Evolutionary conservation across 2,329 filamentous ascomycete genomes (phyloP).

Genomic region (Aureobasidium leucospermi): DNA sequence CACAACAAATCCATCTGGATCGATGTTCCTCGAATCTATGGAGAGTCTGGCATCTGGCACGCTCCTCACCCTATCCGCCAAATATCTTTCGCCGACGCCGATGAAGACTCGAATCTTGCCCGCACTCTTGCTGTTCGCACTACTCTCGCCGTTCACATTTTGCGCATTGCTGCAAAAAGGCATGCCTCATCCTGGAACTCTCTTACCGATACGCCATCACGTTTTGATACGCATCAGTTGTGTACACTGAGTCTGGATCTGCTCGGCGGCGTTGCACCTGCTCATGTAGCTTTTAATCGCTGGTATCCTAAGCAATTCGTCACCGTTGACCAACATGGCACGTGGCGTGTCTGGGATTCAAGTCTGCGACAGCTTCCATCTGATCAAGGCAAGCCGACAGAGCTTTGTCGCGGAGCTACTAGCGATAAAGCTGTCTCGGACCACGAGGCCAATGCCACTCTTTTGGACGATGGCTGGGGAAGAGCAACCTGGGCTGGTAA

Average conservation of each 20-base stretch:
- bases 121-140: conserved; percentile 7
- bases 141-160: not conserved
- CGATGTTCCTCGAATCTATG: conserved; percentile 37
- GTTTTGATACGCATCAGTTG: conserved; percentile 50
- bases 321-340: conserved; percentile 57
- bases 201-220: conserved; percentile 33
- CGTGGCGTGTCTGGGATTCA: conserved; percentile 60
- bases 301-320: conserved; percentile 54
- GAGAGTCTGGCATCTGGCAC: conserved; percentile 50
- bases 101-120: conserved; percentile 27
- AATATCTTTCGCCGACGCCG: conserved; percentile 42
- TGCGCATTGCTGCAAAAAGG: not conserved
- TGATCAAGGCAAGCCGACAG: not conserved
- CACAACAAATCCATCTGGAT: conserved; percentile 41
- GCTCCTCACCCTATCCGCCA: conserved; percentile 48
- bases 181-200: conserved; percentile 2
- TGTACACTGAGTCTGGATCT: conserved; percentile 44
- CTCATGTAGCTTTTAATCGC: conserved; percentile 60
- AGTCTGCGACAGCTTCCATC: not conserved
- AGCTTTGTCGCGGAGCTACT: conserved; percentile 7
- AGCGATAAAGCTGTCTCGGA: conserved; percentile 18
- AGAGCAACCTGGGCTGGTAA: conserved; percentile 42
- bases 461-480: conserved; percentile 42
- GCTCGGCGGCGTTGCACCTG: conserved; percentile 51
- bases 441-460: conserved; percentile 29